Evolutionary conservation across 2,329 filamentous ascomycete genomes (phyloP).

Genomic region (Cadophora malorum): DNA sequence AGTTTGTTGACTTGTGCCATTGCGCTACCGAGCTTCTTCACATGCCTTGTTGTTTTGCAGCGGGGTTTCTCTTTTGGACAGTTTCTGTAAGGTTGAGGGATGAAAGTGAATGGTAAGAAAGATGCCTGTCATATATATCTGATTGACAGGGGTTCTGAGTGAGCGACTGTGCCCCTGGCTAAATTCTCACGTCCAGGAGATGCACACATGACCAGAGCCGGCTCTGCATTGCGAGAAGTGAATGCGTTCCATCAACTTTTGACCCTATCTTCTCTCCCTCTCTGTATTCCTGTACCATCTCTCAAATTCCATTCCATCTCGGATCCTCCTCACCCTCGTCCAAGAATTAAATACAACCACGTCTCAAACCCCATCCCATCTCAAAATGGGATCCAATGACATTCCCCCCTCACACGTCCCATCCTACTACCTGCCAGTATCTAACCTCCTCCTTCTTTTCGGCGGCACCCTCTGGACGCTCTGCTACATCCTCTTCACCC

Average conservation of each 20-base stretch:
- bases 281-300: too few relatives aligned
- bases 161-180: not conserved
- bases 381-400: not conserved
- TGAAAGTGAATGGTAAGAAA: too few relatives aligned
- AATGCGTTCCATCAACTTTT: too few relatives aligned
- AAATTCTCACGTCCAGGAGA: not conserved
- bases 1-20: not conserved
- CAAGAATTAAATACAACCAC: too few relatives aligned
- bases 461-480: too few relatives aligned
- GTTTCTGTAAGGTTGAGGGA: too few relatives aligned
- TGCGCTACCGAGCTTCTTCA: slow-evolving; percentile 1
- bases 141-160: not conserved
- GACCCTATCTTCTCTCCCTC: too few relatives aligned
- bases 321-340: too few relatives aligned
- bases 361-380: too few relatives aligned
- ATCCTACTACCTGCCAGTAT: slow-evolving; percentile 26
- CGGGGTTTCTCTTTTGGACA: too few relatives aligned
- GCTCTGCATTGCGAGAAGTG: too few relatives aligned
- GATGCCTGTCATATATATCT: not conserved
- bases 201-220: not conserved
- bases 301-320: too few relatives aligned
- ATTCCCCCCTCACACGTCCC: slow-evolving; percentile 33
- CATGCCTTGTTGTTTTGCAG: not conserved
- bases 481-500: slow-evolving; percentile 45
- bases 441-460: slow-evolving; percentile 45